Base-by-base conservation (phyloP, 495 filamentous ascomycete genomes). In the Penicillium coffeae region DNA sequence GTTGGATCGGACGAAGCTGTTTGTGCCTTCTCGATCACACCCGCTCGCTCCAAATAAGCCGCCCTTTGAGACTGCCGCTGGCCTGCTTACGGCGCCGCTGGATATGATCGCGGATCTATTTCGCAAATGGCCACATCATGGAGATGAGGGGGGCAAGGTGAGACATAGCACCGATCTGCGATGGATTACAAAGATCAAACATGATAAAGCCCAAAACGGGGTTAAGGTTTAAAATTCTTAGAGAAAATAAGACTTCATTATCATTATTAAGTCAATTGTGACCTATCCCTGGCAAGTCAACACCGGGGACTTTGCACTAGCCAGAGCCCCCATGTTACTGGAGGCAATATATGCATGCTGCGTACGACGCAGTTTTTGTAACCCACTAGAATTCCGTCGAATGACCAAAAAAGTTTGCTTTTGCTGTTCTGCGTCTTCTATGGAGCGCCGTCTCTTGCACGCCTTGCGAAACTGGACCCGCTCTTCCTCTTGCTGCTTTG, bases 21-120 rank as follows among this genome's bases (percentile, higher is more conserved):
- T 85, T 63, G 75, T 80, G 1, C 80, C 79, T 1, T 78, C 77
- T 0, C 68, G 76, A 13, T 72, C 73, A 38, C 80, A 84, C 59
- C 80, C 80, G 8, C 48, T 40, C 13, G 58, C 59, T 6, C 63
- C 64, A 5, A 52, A 37, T 19, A 55, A 60, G 19, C 61, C 52
- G 18, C 56, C 54, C 1, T 65, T 62, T 52, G 59, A 60, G 46
- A 66, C 56, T 7, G 60, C 49, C 21, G 55, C 47, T 37, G 56
- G 49, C 3, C 30, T 65, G 16, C 14, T 66, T 44, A 54, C 48
- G 27, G 59, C 61, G 47, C 63, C 63, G 10, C 32, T 66, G 15
- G 61, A 65, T 60, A 36, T 30, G 15, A 12, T 66, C 13, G 47
- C 48, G 3, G 59, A 66, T 60, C 43, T 62, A 41, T 63, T 66